Conservation (phyloP, 2,329 filamentous ascomycete genomes). For the Trichophyton verrucosum region DNA sequence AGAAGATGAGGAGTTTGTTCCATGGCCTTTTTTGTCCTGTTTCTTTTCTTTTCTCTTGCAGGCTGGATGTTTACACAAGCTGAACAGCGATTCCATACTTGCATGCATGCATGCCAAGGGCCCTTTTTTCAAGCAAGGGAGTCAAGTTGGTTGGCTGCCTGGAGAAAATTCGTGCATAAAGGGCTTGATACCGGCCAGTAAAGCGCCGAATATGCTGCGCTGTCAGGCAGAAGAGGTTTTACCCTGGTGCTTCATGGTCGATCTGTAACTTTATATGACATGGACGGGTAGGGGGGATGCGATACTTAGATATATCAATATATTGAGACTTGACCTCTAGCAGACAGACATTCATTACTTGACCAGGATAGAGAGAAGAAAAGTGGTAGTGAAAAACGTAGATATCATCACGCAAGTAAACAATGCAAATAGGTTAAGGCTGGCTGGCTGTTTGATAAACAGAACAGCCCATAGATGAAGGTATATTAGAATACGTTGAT, state of each 20-base stretch:
- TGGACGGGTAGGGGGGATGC: too few relatives aligned
- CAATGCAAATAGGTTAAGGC: neutral
- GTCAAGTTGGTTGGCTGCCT: neutral
- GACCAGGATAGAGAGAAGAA: neutral
- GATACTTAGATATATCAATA: neutral
- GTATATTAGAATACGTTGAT: neutral
- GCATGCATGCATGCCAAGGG: neutral
- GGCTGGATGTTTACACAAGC: neutral
- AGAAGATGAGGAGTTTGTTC: neutral
- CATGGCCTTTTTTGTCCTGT: neutral
- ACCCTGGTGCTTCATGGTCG: too few relatives aligned
- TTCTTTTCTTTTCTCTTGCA: neutral
- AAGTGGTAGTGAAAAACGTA: neutral
- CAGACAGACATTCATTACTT: neutral
- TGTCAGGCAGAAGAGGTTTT: neutral
- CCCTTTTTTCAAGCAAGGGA: neutral
- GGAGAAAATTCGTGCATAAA: neutral
- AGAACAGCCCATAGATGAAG: neutral
- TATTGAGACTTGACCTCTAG: too few relatives aligned
- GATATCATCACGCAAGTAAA: slow-evolving; percentile 3
- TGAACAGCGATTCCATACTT: neutral
- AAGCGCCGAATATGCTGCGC: neutral
- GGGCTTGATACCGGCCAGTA: neutral
- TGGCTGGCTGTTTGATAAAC: neutral
- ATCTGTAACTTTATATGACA: too few relatives aligned